Base-by-base conservation (phyloP, 1,284 basidiomycete genomes). In the Ceratobasidium sp. region DNA sequence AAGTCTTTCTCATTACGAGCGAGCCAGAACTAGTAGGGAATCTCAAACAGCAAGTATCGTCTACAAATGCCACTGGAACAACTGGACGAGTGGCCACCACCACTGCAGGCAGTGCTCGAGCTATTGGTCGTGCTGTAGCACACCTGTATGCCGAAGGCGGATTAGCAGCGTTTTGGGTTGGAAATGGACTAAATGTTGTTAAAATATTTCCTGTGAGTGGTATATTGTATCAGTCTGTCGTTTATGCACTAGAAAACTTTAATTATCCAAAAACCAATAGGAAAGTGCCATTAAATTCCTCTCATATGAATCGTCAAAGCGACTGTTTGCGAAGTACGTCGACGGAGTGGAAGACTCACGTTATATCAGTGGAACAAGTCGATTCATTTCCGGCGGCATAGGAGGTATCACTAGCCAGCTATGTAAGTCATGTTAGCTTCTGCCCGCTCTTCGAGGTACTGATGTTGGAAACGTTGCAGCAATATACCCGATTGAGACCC, bases 251-350 rank as follows among this genome's bases (percentile, higher is more conserved):
- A 58, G 11, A 18, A n/a, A 11, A n/a, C 38, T 66, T 13, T 28
- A 14, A 21, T 13, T 66, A 64, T 62, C 11, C 13, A 13, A n/a
- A n/a, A n/a, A 16, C 57, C 28, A 1, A 1, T 73, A 84, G 83
- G 96, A 98, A 84, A 96, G 93, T 52, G 98, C 98, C 21, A 98
- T 99, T 87, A 99, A 98, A 82, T 99, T 99, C 83, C 90, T 98
- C 77, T 83, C 93, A 7, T 99, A 98, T 82, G 98, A 99, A 82
- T 93, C 94, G 75, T 90, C 93, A 88, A 99, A 99, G 91, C 91
- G 92, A 11, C 87, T 95, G 74, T 96, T 99, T 81, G 98, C 97
- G 5, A 87, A 89, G 79, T 93, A 98, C 81, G 92, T 91, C 85
- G 97, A 98, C 82, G 83, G 89, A 69, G 96, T 98, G 1, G 91